phyloP scores from a whole-genome alignment of 306 rosid species.

The Benincasa hispida region DNA sequence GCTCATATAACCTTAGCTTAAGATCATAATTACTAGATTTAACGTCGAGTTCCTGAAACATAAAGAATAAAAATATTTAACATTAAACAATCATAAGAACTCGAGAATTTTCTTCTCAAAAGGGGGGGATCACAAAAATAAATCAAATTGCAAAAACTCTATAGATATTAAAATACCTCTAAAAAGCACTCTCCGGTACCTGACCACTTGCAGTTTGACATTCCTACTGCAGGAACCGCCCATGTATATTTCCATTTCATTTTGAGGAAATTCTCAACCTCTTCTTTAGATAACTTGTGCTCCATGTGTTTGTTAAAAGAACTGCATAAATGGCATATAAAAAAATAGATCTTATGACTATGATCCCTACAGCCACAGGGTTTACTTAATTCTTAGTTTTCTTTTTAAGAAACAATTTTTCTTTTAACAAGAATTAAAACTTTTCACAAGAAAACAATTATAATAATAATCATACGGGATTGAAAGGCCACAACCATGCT shows the following conservation, averaged over 20 bases:
- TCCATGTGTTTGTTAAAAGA: constrained; percentile 49
- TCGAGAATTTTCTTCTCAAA: no score
- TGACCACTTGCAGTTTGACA: constrained; percentile 68
- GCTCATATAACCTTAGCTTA: constrained; percentile 45
- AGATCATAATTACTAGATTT: constrained; percentile 31
- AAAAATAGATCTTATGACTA: background rate
- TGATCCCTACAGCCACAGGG: background rate
- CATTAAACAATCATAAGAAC: background rate
- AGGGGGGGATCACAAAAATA: background rate
- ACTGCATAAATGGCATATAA: constrained; percentile 23
- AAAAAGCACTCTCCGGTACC: constrained; percentile 68
- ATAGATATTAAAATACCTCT: constrained; percentile 35
- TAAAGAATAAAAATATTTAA: background rate
- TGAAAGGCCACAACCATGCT: background rate
- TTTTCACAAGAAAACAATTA: background rate
- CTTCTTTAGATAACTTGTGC: constrained; percentile 52
- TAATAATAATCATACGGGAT: background rate
- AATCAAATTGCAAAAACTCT: background rate
- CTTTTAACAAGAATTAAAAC: no score
- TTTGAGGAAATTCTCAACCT: constrained; percentile 31
- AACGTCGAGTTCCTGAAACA: constrained; percentile 36
- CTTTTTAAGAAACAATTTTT: background rate
- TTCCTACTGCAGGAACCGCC: constrained; percentile 63
- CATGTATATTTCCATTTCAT: constrained; percentile 47
- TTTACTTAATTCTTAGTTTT: background rate